Conservation (phyloP, 352 stramenopile species). For the Peronosclerospora sorghi region DNA sequence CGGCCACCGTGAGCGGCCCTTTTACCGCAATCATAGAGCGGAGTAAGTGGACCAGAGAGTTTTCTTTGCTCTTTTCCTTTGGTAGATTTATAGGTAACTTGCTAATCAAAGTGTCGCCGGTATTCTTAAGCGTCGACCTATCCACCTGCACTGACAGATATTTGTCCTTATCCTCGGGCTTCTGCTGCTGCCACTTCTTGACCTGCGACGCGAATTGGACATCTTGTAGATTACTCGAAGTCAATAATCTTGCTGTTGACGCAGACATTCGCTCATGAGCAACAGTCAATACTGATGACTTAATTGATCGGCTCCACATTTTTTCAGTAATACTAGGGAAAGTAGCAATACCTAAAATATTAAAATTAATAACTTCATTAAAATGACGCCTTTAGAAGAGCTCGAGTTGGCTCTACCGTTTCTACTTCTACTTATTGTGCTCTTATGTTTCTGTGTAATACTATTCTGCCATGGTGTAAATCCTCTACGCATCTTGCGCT, state of each 20-base stretch:
- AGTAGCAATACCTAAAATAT: too few relatives aligned
- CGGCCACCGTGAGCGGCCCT: conserved; percentile 87
- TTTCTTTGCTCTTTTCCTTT: conserved; percentile 47
- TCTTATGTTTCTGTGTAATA: conserved; percentile 32
- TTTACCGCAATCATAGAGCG: conserved; percentile 89
- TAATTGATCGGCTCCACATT: conserved; percentile 14
- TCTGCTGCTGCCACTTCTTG: conserved; percentile 50
- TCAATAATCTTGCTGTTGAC: conserved; percentile 6
- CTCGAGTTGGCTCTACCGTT: conserved; percentile 35
- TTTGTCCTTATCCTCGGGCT: conserved; percentile 35
- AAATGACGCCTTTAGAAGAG: conserved; percentile 2
- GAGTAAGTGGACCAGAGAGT: conserved; percentile 65
- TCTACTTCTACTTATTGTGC: conserved; percentile 26
- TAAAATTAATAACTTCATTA: too few relatives aligned
- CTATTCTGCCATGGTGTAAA: conserved; percentile 50
- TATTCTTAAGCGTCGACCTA: conserved; percentile 60
- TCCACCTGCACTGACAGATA: conserved; percentile 61
- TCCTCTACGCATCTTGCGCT: conserved; percentile 48
- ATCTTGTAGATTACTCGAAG: background rate
- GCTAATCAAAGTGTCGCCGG: conserved; percentile 15
- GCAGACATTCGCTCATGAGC: background rate
- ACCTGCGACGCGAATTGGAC: conserved; percentile 26
- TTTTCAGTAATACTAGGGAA: too few relatives aligned
- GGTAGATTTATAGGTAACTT: conserved; percentile 17
- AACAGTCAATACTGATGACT: background rate